These are phyloP conservation scores for Zychaea mexicana DNA, from an alignment of 371 early-diverging fungal genomes.

Conservation along the genomic window DNA sequence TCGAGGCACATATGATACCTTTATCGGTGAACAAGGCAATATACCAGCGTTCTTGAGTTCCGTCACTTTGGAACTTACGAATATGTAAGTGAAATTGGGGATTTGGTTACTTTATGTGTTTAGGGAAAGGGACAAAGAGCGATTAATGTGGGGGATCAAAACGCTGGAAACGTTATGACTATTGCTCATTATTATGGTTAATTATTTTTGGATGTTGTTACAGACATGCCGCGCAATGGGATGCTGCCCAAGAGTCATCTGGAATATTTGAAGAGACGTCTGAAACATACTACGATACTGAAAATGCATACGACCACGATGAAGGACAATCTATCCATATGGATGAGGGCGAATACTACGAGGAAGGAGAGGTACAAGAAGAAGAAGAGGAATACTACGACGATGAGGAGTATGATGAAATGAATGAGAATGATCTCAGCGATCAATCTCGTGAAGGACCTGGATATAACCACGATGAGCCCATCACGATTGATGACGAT, in stretches of 20 bases:
- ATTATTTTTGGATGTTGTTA: too few species aligned
- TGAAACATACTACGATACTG: too few species aligned
- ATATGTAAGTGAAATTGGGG: slow-evolving; percentile 19
- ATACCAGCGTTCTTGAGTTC: slow-evolving; percentile 82
- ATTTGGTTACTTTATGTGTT: too few species aligned
- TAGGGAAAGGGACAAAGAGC: too few species aligned
- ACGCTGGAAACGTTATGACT: too few species aligned
- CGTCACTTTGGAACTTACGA: slow-evolving; percentile 68
- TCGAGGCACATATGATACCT: slow-evolving; percentile 57
- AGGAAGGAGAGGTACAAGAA: background rate
- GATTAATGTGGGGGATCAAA: too few species aligned
- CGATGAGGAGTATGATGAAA: background rate
- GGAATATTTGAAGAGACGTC: too few species aligned
- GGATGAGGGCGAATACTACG: slow-evolving; percentile 3
- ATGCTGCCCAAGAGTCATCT: too few species aligned
- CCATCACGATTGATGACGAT: slow-evolving; percentile 4
- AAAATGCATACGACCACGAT: background rate
- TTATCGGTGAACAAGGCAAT: slow-evolving; percentile 64
- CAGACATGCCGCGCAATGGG: too few species aligned
- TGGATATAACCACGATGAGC: background rate
- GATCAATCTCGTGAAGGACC: background rate
- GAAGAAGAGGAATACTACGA: background rate
- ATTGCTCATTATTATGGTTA: too few species aligned
- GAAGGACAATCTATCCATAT: too few species aligned
- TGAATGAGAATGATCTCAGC: background rate